Percentiles rank a stretch among this genome's conserved stretches.
These are phyloP conservation scores for Boletus coccyginus DNA, from an alignment of 768 basidiomycete genomes.

Conservation along the genomic window DNA sequence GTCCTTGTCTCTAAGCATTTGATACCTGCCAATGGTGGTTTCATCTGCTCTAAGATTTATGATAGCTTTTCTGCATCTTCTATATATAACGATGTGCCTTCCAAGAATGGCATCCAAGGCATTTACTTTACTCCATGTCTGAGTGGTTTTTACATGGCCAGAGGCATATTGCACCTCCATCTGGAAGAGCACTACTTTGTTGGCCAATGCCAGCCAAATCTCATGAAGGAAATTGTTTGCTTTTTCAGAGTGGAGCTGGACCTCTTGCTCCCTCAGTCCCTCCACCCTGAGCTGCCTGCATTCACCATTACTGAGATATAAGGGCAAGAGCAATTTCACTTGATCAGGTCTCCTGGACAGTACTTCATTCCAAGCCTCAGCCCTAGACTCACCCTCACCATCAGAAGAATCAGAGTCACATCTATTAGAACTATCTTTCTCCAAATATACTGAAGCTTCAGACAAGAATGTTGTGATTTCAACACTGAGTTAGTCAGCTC, in stretches of 20 bases:
- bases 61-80: neutral
- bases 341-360: neutral
- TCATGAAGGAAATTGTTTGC: neutral
- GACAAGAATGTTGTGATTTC: too few relatives aligned
- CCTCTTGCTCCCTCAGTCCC: neutral
- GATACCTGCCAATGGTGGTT: neutral
- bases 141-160: neutral
- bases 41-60: neutral
- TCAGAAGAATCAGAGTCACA: too few relatives aligned
- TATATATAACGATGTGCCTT: neutral
- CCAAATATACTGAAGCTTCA: too few relatives aligned
- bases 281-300: neutral
- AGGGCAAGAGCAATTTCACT: neutral
- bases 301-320: neutral
- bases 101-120: neutral
- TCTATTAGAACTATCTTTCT: too few relatives aligned
- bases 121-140: neutral
- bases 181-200: neutral
- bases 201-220: neutral
- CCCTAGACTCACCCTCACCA: too few relatives aligned
- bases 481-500: too few relatives aligned
- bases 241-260: rapidly evolving
- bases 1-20: neutral
- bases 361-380: too few relatives aligned
- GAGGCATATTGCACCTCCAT: neutral